These are phyloP conservation scores for Sherardia arvensis DNA, from an alignment of 257 asterid species.

Conservation along the genomic window DNA sequence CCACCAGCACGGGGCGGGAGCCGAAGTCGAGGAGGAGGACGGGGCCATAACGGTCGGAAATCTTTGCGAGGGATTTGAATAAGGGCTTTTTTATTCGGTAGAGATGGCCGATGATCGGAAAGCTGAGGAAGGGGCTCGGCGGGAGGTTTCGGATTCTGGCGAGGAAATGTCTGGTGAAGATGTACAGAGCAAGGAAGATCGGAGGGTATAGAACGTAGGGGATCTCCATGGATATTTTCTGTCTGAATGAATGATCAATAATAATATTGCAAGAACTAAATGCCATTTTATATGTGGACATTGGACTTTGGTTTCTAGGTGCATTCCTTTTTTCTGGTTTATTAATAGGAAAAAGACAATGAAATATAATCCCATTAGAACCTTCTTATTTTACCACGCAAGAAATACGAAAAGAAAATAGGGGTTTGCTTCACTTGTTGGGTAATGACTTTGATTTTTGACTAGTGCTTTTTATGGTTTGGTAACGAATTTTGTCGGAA, in stretches of 20 bases:
- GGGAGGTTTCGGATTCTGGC: constrained; percentile 36
- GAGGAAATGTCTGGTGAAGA: constrained; percentile 32
- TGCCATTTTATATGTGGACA: not conserved
- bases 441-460: too few relatives aligned
- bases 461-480: too few relatives aligned
- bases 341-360: not conserved
- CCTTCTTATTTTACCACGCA: not conserved
- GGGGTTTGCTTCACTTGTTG: too few relatives aligned
- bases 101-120: constrained; percentile 67
- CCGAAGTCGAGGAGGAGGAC: constrained; percentile 55
- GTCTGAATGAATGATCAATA: not conserved
- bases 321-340: too few relatives aligned
- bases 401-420: too few relatives aligned
- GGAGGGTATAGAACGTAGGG: constrained; percentile 16
- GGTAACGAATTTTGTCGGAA: too few relatives aligned
- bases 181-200: constrained; percentile 26
- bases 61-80: constrained; percentile 35
- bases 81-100: constrained; percentile 50
- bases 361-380: not conserved
- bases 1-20: constrained; percentile 56
- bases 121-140: constrained; percentile 40
- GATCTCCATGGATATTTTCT: constrained; percentile 18
- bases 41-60: constrained; percentile 50
- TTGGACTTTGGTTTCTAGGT: not conserved
- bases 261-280: not conserved